Conservation (phyloP, 495 filamentous ascomycete genomes). For the Trichoderma gamsii region DNA sequence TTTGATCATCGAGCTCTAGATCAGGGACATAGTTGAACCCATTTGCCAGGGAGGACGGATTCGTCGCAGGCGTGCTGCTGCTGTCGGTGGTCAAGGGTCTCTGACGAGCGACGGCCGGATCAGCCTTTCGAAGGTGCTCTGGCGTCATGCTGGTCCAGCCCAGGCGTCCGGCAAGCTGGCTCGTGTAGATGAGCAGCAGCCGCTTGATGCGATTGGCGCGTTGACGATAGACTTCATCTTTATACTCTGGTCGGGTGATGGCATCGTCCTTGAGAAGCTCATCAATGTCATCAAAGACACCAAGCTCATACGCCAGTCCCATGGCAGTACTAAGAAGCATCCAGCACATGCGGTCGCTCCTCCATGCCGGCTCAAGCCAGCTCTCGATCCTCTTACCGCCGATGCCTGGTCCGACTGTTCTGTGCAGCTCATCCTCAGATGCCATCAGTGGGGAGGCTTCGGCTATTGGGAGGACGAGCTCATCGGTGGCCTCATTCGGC, state of each 20-base stretch:
- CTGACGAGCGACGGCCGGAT: conserved; percentile 39
- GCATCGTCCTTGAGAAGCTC: conserved; percentile 48
- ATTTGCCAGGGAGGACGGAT: conserved; percentile 44
- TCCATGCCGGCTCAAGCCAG: conserved; percentile 94
- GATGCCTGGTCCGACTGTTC: conserved; percentile 42
- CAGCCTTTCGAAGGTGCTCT: conserved; percentile 46
- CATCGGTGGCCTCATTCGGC: conserved; percentile 68
- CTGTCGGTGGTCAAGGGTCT: conserved; percentile 39
- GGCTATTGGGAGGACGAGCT: conserved; percentile 48
- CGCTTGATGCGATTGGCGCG: conserved; percentile 78
- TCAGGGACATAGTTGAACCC: conserved; percentile 53
- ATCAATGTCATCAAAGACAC: conserved; percentile 83
- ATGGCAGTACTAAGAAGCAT: conserved; percentile 90
- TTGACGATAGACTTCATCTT: conserved; percentile 66
- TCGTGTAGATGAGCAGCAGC: conserved; percentile 80
- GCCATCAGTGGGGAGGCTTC: conserved; percentile 41
- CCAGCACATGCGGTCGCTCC: conserved; percentile 97
- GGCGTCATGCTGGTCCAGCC: conserved; percentile 94
- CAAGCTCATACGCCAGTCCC: conserved; percentile 85
- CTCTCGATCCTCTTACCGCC: conserved; percentile 75
- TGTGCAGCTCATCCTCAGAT: conserved; percentile 41
- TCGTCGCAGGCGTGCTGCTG: conserved; percentile 50
- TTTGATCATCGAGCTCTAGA: conserved; percentile 60
- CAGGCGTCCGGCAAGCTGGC: conserved; percentile 83
- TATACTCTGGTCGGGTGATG: conserved; percentile 52